Base-by-base conservation (phyloP, 1,139 yeast species). In the Protomyces arabidopsidicola region DNA sequence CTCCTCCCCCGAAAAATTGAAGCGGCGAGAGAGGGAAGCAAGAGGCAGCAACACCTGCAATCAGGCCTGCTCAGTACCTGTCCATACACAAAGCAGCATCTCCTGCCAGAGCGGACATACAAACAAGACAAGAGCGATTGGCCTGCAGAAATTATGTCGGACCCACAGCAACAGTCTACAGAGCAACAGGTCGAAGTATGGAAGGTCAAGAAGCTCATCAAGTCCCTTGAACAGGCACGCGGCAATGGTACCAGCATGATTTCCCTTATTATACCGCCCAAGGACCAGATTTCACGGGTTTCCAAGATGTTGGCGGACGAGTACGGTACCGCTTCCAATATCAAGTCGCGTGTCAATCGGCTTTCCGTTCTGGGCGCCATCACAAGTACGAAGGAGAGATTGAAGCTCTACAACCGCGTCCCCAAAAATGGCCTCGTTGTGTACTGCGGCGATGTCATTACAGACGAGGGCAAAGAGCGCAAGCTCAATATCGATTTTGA, bases 211-310 rank as follows among this genome's bases (percentile, higher is more conserved):
- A 93, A 93, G 65, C 69, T 71, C 54, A 71, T 71, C 50, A 71
- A 65, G 38, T 59, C 63, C 18, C 39, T 65, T 31, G 64, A 62
- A 18, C 57, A 58, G 39, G 65, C 65, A 20, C 65, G 66, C 45
- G 67, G 98, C 76, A 93, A 93, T 75, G 98, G 98, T 77, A 93
- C 98, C 59, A 93, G 98, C 42, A 93, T 93, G 98, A 93, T 93
- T 74, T 90, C 98, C 38, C 81, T 93, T 75, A 88, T 93, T 72
- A 89, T 93, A 69, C 81, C 98, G 55, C 98, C 98, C 71, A 87
- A 84, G 75, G 95, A 95, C 65, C 98, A 93, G 78, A 87, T 93
- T 72, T 82, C 98, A 16, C 83, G 90, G 72, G 84, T 83, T 67
- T 91, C 87, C 74, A 91, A 89, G 79, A 87, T 89, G 93, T 82